Base-by-base conservation (phyloP, 2,329 filamentous ascomycete species). In the Ceratocystis ficicola region DNA sequence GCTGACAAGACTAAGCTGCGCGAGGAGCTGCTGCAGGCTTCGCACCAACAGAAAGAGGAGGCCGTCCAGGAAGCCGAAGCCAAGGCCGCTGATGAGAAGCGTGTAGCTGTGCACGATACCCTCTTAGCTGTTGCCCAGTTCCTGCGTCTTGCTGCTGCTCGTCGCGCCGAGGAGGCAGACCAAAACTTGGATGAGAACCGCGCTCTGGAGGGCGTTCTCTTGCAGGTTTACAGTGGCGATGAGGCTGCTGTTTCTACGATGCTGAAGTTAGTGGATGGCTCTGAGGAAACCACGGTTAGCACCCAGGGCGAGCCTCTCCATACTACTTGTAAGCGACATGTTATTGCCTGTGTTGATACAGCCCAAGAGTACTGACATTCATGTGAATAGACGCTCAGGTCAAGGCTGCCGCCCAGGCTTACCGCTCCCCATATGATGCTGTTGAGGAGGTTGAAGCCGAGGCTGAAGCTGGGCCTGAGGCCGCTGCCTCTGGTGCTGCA, bases 201-300 rank as follows among this genome's bases (percentile, higher is more conserved):
- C 75, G 90, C 89, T 44, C 85, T 94, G 68, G 89, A 95, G 76
- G 89, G 89, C 64, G 85, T 90, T 44, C 79, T 95, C 67, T 79
- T 91, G 60, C 82, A 87, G 68, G 87, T 94, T 41, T 94, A 95
- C 75, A 84, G 85, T 59, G 90, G 89, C 60, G 88, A 93, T 71
- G 83, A 88, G 69, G 81, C 78, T 70, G 89, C 88, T 63, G 88
- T 94, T 28, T 78, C 83, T 65, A 84, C 87, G 66, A 90, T 90
- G 77, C 76, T 89, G 72, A 91, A 89, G 78, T 80, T 95, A 67
- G 87, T 91, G 65, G 80, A 89, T 67, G 89, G 88, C 44, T 80
- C 83, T 30, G 80, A 85, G 15, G 88, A 93, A 69, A 79, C 79
- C 67, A 84, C 89, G 1, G 76, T 78, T 69, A 86, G 83, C 70